Conservation (phyloP, 257 asterid genomes). For the Solanum acaule region DNA sequence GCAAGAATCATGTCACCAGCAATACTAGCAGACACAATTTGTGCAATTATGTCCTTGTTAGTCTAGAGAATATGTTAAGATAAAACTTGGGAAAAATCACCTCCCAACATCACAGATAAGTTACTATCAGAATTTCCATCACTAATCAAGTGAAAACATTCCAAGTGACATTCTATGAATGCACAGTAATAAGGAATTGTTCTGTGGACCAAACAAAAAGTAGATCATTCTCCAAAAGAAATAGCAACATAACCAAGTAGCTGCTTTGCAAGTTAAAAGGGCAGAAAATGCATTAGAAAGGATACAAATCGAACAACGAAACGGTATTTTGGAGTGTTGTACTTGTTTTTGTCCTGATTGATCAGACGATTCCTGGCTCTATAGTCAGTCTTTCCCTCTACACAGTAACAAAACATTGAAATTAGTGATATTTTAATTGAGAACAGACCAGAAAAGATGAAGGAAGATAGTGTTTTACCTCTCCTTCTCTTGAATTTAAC, state of each 20-base stretch:
- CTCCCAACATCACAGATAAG: not conserved
- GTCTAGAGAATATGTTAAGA: conserved; percentile 45
- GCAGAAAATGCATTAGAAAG: conserved; percentile 7
- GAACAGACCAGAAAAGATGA: not conserved
- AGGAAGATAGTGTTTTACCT: conserved; percentile 10
- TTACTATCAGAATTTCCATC: not conserved
- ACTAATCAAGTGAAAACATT: not conserved
- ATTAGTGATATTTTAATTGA: not conserved
- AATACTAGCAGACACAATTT: conserved; percentile 67
- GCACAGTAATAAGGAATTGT: not conserved
- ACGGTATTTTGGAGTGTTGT: conserved; percentile 76
- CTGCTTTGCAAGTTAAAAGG: not conserved
- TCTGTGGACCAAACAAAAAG: not conserved
- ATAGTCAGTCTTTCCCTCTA: conserved; percentile 92
- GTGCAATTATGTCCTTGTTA: conserved; percentile 62
- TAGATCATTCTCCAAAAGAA: not conserved
- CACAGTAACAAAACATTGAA: not conserved
- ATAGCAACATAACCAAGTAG: not conserved
- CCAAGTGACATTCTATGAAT: not conserved
- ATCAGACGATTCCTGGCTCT: conserved; percentile 75
- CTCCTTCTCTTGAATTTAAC: conserved; percentile 75
- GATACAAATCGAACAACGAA: conserved; percentile 81
- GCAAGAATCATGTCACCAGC: conserved; percentile 75
- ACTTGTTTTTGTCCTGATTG: conserved; percentile 85
- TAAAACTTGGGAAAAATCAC: not conserved